phyloP scores from a whole-genome alignment of 805 yeast species.

The Candida fluviatilis region DNA sequence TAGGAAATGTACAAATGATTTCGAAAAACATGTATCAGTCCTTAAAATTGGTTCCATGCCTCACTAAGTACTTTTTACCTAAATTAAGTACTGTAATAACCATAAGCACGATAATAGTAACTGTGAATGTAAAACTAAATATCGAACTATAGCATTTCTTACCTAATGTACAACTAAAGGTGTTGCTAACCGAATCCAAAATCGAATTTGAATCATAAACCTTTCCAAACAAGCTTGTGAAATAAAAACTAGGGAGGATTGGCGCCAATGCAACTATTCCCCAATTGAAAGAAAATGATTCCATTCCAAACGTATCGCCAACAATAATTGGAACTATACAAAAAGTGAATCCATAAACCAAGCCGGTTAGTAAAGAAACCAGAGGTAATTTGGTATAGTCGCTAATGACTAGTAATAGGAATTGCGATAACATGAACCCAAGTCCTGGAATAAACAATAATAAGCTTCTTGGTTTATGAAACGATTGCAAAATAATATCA shows the following conservation, averaged over 20 bases:
- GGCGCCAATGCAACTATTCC: conserved; percentile 69
- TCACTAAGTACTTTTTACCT: conserved; percentile 3
- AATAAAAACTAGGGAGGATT: conserved; percentile 52
- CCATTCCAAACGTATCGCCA: conserved; percentile 71
- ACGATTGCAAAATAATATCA: conserved; percentile 50
- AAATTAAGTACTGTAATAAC: conserved; percentile 16
- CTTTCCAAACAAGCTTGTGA: conserved; percentile 61
- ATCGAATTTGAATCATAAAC: conserved; percentile 51
- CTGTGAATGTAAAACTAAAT: conserved; percentile 33
- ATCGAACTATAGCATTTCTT: conserved; percentile 43
- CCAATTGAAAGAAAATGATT: conserved; percentile 66
- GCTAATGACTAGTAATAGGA: conserved; percentile 36
- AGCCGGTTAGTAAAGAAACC: conserved; percentile 56
- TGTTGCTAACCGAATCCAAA: conserved; percentile 5
- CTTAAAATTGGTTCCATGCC: background rate
- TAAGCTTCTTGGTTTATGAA: conserved; percentile 47
- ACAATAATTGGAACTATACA: conserved; percentile 73
- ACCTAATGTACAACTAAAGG: conserved; percentile 27
- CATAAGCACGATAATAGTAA: conserved; percentile 25
- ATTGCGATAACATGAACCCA: conserved; percentile 48
- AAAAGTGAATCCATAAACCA: conserved; percentile 69
- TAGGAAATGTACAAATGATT: no score
- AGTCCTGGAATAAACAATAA: conserved; percentile 50
- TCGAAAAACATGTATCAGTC: no score
- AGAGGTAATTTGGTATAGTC: conserved; percentile 40